Base-by-base conservation (phyloP, 345 rosid genomes). In the Erucastrum elatum region DNA sequence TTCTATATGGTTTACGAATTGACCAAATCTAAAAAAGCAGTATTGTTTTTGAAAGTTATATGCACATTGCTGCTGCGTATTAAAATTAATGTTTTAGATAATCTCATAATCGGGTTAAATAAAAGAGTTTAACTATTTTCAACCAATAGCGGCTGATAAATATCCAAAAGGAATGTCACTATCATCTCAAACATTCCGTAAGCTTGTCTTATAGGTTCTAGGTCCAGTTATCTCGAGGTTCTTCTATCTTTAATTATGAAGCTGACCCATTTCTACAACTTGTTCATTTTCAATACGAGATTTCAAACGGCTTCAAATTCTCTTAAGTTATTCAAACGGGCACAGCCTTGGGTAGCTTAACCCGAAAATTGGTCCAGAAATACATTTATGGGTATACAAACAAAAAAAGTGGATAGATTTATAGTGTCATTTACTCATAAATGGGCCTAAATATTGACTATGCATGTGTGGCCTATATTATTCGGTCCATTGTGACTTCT, bases 381-480 rank as follows among this genome's bases (percentile, higher is more conserved):
- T 44, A 59, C 68, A 76, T 39, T 76, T 58, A 67, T 67, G 33
- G 33, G 31, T 59, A 26, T 59, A 49, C 64, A 59, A 59, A 59
- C n/a, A 59, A 59, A 17, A 51, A 0, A 13, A 49, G 56, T 21
- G 56, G 26, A 75, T 35, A 66, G 56, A 27, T 30, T 41, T 58
- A 37, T 41, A 12, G 49, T 29, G 74, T 60, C 80, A 76, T 76
- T 17, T 17, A 68, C 68, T 60, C 62, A 33, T 17, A 68, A 76
- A 76, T 76, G 75, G 80, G 74, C 80, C 80, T 76, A 68, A 59
- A 8, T 11, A 58, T 62, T 69, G 80, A 76, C 64, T 13, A 33
- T 44, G 31, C n/a, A 44, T 46, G 33, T 30, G 49, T 76, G 68
- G 68, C 68, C 68, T 72, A 60, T 71, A 59, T 59, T 35, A 37